phyloP scores from a whole-genome alignment of 202 grass and related monocot genomes.

The Zizania palustris region DNA sequence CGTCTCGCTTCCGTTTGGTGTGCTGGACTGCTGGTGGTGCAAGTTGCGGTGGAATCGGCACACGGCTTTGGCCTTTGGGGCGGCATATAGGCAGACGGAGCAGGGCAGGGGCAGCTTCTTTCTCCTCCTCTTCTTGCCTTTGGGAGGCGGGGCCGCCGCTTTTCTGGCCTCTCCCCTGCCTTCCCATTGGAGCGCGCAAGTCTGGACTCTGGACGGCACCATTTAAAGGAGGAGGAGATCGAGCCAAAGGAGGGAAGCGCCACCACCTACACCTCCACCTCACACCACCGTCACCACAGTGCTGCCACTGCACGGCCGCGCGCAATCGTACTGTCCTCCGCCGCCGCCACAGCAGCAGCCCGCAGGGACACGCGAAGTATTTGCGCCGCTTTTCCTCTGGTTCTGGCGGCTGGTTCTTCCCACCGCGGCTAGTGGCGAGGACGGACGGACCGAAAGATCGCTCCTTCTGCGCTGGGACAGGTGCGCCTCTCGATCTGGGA shows the following conservation, averaged over 20 bases:
- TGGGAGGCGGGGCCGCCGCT: conserved; percentile 39
- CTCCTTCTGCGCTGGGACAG: conserved; percentile 12
- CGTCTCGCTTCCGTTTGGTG: conserved; percentile 18
- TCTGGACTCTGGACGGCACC: conserved; percentile 66
- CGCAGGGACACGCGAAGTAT: too few relatives aligned
- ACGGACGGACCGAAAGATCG: not conserved
- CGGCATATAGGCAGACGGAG: conserved; percentile 26
- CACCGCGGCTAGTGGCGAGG: not conserved
- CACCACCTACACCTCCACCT: conserved; percentile 3
- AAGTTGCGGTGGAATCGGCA: conserved; percentile 40
- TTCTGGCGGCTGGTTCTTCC: not conserved
- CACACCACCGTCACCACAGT: conserved; percentile 27
- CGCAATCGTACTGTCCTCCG: not conserved
- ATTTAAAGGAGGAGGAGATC: conserved; percentile 60
- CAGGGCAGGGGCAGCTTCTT: conserved; percentile 45
- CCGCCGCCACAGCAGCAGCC: not conserved
- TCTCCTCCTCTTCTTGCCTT: conserved; percentile 9
- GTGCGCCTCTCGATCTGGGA: conserved; percentile 42
- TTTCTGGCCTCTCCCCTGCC: conserved; percentile 43
- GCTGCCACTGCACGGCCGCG: conserved; percentile 16
- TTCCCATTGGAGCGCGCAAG: conserved; percentile 74
- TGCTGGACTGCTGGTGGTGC: conserved; percentile 20
- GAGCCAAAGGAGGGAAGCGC: conserved; percentile 29
- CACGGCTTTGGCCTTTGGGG: conserved; percentile 37
- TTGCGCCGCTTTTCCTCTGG: not conserved